A percentile compares a stretch with the other conserved stretches of the same genome.
These are phyloP conservation scores for Ustilaginoidea virens DNA, from an alignment of 2,329 filamentous ascomycete genomes.

Conservation along the genomic window DNA sequence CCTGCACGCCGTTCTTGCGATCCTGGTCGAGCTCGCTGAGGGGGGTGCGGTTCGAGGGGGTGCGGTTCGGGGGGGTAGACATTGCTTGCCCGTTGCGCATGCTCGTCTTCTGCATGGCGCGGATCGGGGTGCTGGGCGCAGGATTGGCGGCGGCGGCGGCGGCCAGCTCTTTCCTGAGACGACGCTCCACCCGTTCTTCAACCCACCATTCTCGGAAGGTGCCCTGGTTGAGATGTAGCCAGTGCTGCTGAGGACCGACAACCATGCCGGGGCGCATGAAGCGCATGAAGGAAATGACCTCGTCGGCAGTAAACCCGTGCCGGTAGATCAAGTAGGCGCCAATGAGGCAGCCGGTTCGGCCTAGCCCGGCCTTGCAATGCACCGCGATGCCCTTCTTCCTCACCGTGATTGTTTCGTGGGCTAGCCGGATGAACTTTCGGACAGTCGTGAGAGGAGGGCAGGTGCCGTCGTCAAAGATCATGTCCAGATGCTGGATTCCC, in stretches of 20 bases:
- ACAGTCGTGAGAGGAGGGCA: slow-evolving; percentile 84
- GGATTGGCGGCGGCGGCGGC: slow-evolving; percentile 28
- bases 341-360: slow-evolving; percentile 89
- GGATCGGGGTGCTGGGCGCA: slow-evolving; percentile 43
- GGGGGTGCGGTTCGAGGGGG: slow-evolving; percentile 60
- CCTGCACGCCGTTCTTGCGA: slow-evolving; percentile 50
- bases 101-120: slow-evolving; percentile 43
- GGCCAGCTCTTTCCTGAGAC: slow-evolving; percentile 43
- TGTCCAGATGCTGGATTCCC: slow-evolving; percentile 90
- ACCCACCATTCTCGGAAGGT: slow-evolving; percentile 99
- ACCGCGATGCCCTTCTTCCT: slow-evolving; percentile 90
- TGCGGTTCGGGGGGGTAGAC: slow-evolving; percentile 73
- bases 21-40: slow-evolving; percentile 92
- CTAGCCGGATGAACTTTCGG: slow-evolving; percentile 83
- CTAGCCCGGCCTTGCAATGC: slow-evolving; percentile 95
- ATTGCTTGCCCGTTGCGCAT: slow-evolving; percentile 47
- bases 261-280: slow-evolving; percentile 99
- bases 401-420: slow-evolving; percentile 84
- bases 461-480: slow-evolving; percentile 98
- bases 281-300: slow-evolving; percentile 94
- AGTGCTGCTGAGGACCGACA: slow-evolving; percentile 95
- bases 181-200: slow-evolving; percentile 66
- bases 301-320: slow-evolving; percentile 92
- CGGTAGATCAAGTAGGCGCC: slow-evolving; percentile 96
- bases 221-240: slow-evolving; percentile 93